phyloP scores from a whole-genome alignment of 2,329 filamentous ascomycete genomes.

The Colletotrichum sp. region DNA sequence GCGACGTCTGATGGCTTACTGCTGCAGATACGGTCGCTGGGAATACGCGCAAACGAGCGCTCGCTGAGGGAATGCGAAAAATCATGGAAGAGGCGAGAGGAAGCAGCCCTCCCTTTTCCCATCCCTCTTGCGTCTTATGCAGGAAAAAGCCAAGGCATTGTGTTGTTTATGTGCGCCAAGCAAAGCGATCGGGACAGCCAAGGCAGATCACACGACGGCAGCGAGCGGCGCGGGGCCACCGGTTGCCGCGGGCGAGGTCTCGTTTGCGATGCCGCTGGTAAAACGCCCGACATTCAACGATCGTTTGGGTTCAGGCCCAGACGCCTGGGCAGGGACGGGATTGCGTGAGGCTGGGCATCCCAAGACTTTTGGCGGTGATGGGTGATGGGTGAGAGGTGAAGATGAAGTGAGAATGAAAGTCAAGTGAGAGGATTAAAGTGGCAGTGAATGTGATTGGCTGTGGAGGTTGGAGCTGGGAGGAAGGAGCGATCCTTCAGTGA shows the following conservation, averaged over 20 bases:
- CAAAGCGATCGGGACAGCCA: constrained; percentile 17
- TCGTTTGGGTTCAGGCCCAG: not conserved
- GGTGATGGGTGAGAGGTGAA: not conserved
- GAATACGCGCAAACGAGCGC: not conserved
- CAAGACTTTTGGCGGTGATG: not conserved
- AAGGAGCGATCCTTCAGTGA: not conserved
- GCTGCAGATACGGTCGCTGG: not conserved
- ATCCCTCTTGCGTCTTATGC: not conserved
- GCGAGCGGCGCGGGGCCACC: not conserved
- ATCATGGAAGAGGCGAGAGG: not conserved
- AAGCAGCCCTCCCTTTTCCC: not conserved
- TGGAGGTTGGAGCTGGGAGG: not conserved
- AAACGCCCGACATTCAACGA: not conserved
- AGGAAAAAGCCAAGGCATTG: not conserved
- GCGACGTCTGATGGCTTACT: not conserved
- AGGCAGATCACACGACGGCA: constrained; percentile 19
- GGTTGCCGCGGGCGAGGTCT: not conserved
- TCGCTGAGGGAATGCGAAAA: not conserved
- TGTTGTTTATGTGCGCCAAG: constrained; percentile 7
- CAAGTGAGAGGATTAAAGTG: not conserved
- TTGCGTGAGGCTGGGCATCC: not conserved
- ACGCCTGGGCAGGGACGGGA: not conserved
- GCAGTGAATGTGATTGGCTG: not conserved
- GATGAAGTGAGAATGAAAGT: not conserved
- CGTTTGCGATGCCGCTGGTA: not conserved